Conservation (phyloP, 2,329 filamentous ascomycete species). For the Verticillium dahliae region DNA sequence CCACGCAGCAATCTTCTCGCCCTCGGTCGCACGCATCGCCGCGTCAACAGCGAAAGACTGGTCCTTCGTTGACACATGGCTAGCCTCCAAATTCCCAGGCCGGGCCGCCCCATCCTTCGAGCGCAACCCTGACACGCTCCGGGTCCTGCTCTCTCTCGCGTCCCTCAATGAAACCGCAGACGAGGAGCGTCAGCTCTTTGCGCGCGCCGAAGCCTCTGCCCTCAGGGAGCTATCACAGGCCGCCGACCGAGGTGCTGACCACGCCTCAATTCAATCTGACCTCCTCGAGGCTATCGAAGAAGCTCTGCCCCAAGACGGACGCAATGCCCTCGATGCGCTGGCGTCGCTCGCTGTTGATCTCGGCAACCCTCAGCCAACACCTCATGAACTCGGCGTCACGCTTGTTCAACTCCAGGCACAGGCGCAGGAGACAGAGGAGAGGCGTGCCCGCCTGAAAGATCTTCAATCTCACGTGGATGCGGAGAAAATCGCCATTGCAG, state of each 20-base stretch:
- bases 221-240: conserved; percentile 39
- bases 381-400: conserved; percentile 40
- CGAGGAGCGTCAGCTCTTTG: conserved; percentile 56
- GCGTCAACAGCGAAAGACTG: conserved; percentile 84
- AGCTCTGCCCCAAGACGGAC: conserved; percentile 48
- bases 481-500: conserved; percentile 35
- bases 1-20: conserved; percentile 57
- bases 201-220: conserved; percentile 52
- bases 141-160: conserved; percentile 66
- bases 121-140: conserved; percentile 77
- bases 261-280: conserved; percentile 21
- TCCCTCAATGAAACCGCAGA: conserved; percentile 72
- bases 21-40: conserved; percentile 64
- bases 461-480: conserved; percentile 49
- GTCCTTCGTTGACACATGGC: conserved; percentile 81
- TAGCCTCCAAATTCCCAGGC: conserved; percentile 61
- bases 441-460: conserved; percentile 44
- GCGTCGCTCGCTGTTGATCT: conserved; percentile 44
- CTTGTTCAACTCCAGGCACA: conserved; percentile 51
- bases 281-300: conserved; percentile 49
- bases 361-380: conserved; percentile 39
- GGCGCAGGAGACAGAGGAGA: conserved; percentile 48
- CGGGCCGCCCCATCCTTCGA: conserved; percentile 68
- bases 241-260: background rate
- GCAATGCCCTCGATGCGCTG: conserved; percentile 49